Base-by-base conservation (phyloP, 345 rosid genomes). In the Acer saccharum region DNA sequence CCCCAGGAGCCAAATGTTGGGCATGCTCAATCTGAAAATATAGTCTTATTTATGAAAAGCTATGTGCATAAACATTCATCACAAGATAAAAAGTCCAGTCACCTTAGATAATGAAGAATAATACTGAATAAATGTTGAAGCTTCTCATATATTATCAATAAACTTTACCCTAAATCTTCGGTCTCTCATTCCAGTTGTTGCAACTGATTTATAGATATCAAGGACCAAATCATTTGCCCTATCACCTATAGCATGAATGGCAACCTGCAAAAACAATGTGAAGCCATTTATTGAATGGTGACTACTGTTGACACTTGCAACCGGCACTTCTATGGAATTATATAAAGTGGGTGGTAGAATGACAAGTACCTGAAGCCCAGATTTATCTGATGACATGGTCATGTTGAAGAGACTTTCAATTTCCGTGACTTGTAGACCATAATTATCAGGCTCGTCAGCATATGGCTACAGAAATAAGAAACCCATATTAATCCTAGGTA, bases 231-330 rank as follows among this genome's bases (percentile, higher is more conserved):
- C 94, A 80, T 90, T 95, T 68, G 98, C 98, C 85, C 72, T 93
- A 83, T 93, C 98, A 46, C 99, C 99, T 74, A 92, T 92, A 76
- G 99, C 97, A 87, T 95, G 99, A 80, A 95, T 84, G 58, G 98
- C 91, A 77, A 93, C 97, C 98, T 95, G 87, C 65, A 69, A 82
- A 60, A 75, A 75, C 39, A 11, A 20, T 58, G 68, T 23, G 44
- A 68, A 77, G 71, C 71, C 52, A 17, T 69, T 46, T 0, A 64
- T 25, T n/a, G 21, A 41, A 2, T 14, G 39, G 46, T 35, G 20
- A 66, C 35, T 44, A 68, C 3, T 12, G 17, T 65, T 20, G 41
- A 48, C 65, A 48, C 32, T 7, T 57, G 52, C 7, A 41, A 27
- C 29, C 13, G 7, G 44, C 25, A 29, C 29, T 1, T 64, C 10